A percentile compares a stretch with the other conserved stretches of the same genome.
phyloP scores from a whole-genome alignment of 1,284 basidiomycete genomes.

The Hymenochaete sp. region DNA sequence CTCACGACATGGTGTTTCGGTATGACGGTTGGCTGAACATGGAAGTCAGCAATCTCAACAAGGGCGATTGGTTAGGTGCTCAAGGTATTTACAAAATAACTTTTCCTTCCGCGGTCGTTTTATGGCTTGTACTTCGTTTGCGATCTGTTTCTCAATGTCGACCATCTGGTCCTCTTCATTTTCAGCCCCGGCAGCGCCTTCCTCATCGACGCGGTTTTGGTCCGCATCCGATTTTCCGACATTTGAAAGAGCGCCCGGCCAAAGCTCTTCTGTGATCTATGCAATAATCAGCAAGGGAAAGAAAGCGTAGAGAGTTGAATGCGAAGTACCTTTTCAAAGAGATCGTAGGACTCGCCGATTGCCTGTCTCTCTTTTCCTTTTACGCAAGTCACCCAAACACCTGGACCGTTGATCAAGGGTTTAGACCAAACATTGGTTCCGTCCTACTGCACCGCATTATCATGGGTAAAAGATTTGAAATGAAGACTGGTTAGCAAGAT shows the following conservation, averaged over 20 bases:
- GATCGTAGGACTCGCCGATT: constrained; percentile 64
- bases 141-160: constrained; percentile 61
- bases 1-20: constrained; percentile 68
- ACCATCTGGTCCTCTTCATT: constrained; percentile 28
- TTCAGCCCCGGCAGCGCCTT: constrained; percentile 22
- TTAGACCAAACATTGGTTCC: constrained; percentile 14
- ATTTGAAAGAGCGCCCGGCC: too few species aligned
- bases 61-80: not conserved
- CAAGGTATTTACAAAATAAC: constrained; percentile 48
- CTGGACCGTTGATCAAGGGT: constrained; percentile 58
- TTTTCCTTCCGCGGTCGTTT: constrained; percentile 55
- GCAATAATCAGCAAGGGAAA: constrained; percentile 6
- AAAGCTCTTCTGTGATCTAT: constrained; percentile 61
- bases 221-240: too few species aligned
- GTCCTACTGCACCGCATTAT: constrained; percentile 9
- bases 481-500: not conserved
- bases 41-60: not conserved
- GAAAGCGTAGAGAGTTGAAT: not conserved
- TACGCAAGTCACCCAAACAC: constrained; percentile 73
- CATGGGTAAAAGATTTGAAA: not conserved
- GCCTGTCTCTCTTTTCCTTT: constrained; percentile 74
- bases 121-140: constrained; percentile 59
- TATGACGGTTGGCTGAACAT: constrained; percentile 56
- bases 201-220: constrained; percentile 21
- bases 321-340: constrained; percentile 57